phyloP scores from a whole-genome alignment of 768 basidiomycete species.

The Tricholoma sp. region DNA sequence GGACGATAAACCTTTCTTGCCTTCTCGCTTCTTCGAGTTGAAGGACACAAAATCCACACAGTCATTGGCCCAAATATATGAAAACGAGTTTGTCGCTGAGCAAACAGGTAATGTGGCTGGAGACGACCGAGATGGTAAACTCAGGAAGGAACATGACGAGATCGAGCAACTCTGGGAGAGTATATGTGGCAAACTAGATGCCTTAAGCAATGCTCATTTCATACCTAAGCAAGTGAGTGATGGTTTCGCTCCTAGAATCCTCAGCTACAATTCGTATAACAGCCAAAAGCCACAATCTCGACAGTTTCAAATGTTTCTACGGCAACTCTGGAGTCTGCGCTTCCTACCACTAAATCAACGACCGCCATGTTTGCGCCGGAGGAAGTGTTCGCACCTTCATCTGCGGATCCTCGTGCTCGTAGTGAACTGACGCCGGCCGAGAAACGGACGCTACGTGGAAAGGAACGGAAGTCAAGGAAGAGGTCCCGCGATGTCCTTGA shows the following conservation, averaged over 20 bases:
- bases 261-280: not conserved
- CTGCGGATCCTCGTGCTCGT: constrained; percentile 52
- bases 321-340: constrained; percentile 80
- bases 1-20: constrained; percentile 86
- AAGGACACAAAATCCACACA: constrained; percentile 84
- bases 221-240: constrained; percentile 82
- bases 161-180: constrained; percentile 80
- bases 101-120: constrained; percentile 46
- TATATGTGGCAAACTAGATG: constrained; percentile 85
- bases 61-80: constrained; percentile 94
- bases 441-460: constrained; percentile 67
- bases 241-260: not conserved
- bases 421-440: constrained; percentile 83
- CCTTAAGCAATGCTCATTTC: constrained; percentile 92
- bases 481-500: constrained; percentile 62
- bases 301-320: constrained; percentile 80
- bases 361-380: constrained; percentile 89
- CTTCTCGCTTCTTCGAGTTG: constrained; percentile 83
- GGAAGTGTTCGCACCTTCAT: constrained; percentile 69
- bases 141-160: constrained; percentile 85
- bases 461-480: constrained; percentile 65
- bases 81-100: constrained; percentile 79
- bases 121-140: constrained; percentile 85
- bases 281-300: constrained; percentile 89
- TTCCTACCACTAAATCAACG: constrained; percentile 75